Percentiles rank a stretch among this genome's conserved stretches.
Evolutionary conservation across 768 basidiomycete genomes (phyloP).

Genomic region (Russula ochroleuca): DNA sequence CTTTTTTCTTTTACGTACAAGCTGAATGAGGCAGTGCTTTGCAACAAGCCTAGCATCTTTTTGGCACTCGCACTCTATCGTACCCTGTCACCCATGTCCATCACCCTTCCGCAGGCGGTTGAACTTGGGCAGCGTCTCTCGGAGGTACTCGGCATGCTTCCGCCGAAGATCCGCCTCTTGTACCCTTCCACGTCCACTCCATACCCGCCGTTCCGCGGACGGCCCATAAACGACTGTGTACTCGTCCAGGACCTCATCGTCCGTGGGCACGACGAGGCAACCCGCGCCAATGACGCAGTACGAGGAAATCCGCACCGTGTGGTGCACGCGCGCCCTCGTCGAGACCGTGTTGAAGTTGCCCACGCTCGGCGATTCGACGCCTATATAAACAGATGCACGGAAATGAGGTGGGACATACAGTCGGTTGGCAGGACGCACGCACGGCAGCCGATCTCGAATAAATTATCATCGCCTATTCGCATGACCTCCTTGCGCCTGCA

Average conservation of each 20-base stretch:
- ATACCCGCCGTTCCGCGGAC: constrained; percentile 64
- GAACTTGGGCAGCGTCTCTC: constrained; percentile 89
- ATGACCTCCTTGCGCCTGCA: constrained; percentile 73
- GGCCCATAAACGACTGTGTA: constrained; percentile 84
- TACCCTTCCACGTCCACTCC: constrained; percentile 80
- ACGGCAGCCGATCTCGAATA: constrained; percentile 95
- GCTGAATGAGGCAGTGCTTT: not conserved
- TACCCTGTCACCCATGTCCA: constrained; percentile 7
- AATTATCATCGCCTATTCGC: constrained; percentile 90
- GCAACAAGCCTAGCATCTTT: not conserved
- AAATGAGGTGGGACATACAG: constrained; percentile 7
- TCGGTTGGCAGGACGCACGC: constrained; percentile 35
- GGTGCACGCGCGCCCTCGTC: constrained; percentile 77
- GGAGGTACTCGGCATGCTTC: constrained; percentile 89
- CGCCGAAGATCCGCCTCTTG: constrained; percentile 79
- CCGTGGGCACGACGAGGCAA: constrained; percentile 72
- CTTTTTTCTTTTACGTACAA: not conserved
- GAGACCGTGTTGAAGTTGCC: constrained; percentile 86
- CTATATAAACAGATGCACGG: constrained; percentile 38
- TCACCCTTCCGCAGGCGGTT: constrained; percentile 50
- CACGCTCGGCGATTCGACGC: constrained; percentile 80
- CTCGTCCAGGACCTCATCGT: constrained; percentile 74
- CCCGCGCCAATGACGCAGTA: constrained; percentile 82
- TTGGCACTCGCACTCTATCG: too few species aligned
- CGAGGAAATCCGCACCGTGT: constrained; percentile 72